A percentile compares a stretch with the other conserved stretches of the same genome.
These are phyloP conservation scores for Pistacia vera DNA, from an alignment of 345 rosid species.

Conservation along the genomic window DNA sequence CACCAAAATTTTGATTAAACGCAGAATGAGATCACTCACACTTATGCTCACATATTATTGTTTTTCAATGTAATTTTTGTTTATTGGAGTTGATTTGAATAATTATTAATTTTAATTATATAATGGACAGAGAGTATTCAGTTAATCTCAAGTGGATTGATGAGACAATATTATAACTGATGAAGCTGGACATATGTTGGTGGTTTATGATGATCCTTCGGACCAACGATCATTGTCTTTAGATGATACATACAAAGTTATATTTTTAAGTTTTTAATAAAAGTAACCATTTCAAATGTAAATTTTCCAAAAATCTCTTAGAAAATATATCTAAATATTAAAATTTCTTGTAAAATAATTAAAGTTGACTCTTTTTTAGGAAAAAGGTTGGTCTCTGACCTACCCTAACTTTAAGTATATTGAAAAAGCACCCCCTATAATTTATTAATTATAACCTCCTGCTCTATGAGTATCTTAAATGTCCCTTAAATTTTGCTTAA, in stretches of 20 bases:
- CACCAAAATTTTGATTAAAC: neutral
- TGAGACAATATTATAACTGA: constrained; percentile 61
- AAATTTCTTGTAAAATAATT: too few relatives aligned
- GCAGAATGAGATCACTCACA: neutral
- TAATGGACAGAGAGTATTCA: constrained; percentile 22
- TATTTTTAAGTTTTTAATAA: too few relatives aligned
- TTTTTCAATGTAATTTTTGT: neutral
- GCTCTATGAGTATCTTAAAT: too few relatives aligned
- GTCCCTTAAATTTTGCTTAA: too few relatives aligned
- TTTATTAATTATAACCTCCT: too few relatives aligned
- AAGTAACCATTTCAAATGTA: too few relatives aligned
- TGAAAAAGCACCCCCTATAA: too few relatives aligned
- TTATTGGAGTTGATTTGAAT: neutral
- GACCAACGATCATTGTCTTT: constrained; percentile 83
- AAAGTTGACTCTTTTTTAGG: too few relatives aligned
- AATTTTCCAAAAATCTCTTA: too few relatives aligned
- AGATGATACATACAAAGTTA: constrained; percentile 43
- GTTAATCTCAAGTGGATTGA: constrained; percentile 25
- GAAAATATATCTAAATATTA: too few relatives aligned
- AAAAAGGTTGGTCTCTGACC: too few relatives aligned
- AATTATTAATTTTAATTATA: constrained; percentile 14
- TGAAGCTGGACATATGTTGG: constrained; percentile 67
- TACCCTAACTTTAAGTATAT: too few relatives aligned
- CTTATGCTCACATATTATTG: neutral
- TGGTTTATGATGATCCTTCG: constrained; percentile 79